Evolutionary conservation across 257 asterid genomes (phyloP), one percentile per base, ranked within the genome.

Genomic region (Asclepias syriaca): DNA sequence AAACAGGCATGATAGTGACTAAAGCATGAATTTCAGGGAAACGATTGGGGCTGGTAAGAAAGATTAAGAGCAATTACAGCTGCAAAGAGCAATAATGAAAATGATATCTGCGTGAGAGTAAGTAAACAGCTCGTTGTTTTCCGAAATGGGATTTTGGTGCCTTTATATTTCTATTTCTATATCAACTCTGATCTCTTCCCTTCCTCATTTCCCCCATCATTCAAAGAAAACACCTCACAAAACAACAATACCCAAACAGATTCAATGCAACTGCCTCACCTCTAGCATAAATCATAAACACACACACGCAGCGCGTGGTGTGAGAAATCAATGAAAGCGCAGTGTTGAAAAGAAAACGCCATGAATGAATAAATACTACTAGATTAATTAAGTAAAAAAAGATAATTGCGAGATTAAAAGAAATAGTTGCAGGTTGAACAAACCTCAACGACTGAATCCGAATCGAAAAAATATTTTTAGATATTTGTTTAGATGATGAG

Each of bases 371-470:
- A 34, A 34, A 34, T 34, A 34, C 39, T 34, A 34, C 39, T 40
- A 43, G 13, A 49, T 10, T 49, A 49, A 49, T 10, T 11, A 60
- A 37, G 15, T 2, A 68, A 61, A 34, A 34, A 34, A 34, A 34
- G 3, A 34, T 27, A 5, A 46, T 34, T 1, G 34, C n/a, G 7
- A 27, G 27, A 70, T 27, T 16, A 24, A n/a, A 54, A 74, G 64
- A 49, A 65, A 73, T 6, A 66, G 65, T 32, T 34, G 27, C 34
- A 59, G 43, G 76, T 59, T 58, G 74, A 74, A 65, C 77, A 55
- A 43, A 74, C 79, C 71, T 75, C 83, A 79, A 59, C 77, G 50
- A 77, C 61, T 24, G 57, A 71, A 24, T 32, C 72, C 57, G 0
- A 15, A n/a, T 14, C 18, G 45, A 29, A 51, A 11, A 13, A 50